These are phyloP conservation scores for Alternaria ethzedia DNA, from an alignment of 2,329 filamentous ascomycete species.

Conservation along the genomic window DNA sequence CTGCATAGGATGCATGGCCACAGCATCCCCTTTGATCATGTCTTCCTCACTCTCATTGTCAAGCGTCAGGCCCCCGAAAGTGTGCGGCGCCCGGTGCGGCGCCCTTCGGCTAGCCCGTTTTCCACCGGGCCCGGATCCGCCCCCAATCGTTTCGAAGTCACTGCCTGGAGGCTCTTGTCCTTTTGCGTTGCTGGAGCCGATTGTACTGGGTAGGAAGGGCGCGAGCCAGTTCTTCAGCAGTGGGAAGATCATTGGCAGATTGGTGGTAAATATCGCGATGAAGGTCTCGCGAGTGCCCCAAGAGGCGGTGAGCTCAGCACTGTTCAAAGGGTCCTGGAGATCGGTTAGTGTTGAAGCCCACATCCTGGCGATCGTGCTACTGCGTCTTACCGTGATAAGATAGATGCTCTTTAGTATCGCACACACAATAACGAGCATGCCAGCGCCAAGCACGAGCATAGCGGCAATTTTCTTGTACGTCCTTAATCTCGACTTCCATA, in stretches of 20 bases:
- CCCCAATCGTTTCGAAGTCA: neutral
- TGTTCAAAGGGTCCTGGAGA: neutral
- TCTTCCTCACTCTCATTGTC: neutral
- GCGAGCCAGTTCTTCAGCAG: neutral
- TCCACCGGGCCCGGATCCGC: neutral
- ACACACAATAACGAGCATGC: constrained; percentile 63
- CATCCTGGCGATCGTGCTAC: rapidly evolving
- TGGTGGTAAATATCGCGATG: constrained; percentile 54
- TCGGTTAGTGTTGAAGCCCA: neutral
- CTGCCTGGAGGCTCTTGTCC: neutral
- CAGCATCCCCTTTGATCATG: neutral
- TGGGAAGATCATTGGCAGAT: constrained; percentile 27
- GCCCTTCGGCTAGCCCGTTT: neutral
- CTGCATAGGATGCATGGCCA: neutral
- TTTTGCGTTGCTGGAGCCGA: neutral
- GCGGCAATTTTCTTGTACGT: constrained; percentile 61
- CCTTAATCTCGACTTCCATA: constrained; percentile 57
- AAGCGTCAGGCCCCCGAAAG: neutral
- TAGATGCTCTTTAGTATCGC: constrained; percentile 60
- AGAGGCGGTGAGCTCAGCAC: constrained; percentile 40
- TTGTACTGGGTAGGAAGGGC: neutral
- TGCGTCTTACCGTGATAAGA: neutral
- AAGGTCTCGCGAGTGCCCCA: constrained; percentile 57
- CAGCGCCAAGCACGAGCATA: constrained; percentile 62
- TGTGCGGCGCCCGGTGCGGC: neutral